These are phyloP conservation scores for Hansfordia pulvinata DNA, from an alignment of 2,329 filamentous ascomycete genomes.

Conservation along the genomic window DNA sequence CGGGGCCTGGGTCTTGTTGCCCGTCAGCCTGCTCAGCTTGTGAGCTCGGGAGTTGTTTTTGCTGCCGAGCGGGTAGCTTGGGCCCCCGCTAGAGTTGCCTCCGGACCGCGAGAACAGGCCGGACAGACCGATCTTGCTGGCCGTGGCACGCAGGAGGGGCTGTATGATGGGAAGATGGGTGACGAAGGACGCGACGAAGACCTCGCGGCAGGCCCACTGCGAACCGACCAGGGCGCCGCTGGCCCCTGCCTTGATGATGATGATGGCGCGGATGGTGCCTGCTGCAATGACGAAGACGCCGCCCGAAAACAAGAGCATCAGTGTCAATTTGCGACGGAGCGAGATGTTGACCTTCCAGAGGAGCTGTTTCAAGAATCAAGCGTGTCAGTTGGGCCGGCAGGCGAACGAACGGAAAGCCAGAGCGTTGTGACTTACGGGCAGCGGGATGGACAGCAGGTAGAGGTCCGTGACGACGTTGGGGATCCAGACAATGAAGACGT, in stretches of 20 bases:
- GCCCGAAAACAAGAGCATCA: conserved; percentile 31
- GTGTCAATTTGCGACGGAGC: conserved; percentile 21
- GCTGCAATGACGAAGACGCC: conserved; percentile 33
- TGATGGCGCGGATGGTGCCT: conserved; percentile 29
- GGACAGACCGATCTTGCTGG: conserved; percentile 7
- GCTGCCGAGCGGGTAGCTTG: conserved; percentile 3
- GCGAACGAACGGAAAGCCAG: not conserved
- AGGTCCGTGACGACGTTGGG: conserved; percentile 29
- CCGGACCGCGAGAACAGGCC: conserved; percentile 6
- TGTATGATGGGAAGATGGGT: conserved; percentile 17
- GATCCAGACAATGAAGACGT: conserved; percentile 25
- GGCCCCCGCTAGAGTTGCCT: not conserved
- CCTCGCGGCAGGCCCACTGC: conserved; percentile 22
- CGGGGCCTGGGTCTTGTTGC: not conserved
- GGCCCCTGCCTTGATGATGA: conserved; percentile 21
- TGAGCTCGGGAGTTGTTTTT: not conserved
- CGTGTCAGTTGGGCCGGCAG: conserved; percentile 1
- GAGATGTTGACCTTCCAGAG: conserved; percentile 29
- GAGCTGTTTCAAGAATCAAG: conserved; percentile 19
- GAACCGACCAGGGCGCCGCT: conserved; percentile 8
- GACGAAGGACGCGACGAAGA: conserved; percentile 22
- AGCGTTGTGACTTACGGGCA: conserved; percentile 21
- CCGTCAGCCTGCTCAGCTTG: not conserved
- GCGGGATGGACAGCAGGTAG: conserved; percentile 31
- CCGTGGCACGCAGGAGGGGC: conserved; percentile 7